These are phyloP conservation scores for Chaetomium fimeti DNA, from an alignment of 495 filamentous ascomycete species.

Conservation along the genomic window DNA sequence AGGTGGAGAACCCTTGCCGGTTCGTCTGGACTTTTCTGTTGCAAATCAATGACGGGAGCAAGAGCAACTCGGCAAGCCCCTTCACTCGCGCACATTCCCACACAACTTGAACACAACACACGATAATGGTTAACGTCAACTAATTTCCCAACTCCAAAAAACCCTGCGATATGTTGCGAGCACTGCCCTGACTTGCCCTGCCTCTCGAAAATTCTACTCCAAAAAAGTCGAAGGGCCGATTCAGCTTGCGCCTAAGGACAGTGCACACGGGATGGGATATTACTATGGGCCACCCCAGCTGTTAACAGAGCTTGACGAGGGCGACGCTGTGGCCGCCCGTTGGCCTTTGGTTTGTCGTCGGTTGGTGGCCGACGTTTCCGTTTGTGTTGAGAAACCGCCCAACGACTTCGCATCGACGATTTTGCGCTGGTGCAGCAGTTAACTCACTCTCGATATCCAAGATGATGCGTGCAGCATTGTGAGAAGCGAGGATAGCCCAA, in stretches of 20 bases:
- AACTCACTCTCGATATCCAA: too few species aligned
- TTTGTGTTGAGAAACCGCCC: too few species aligned
- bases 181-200: background rate
- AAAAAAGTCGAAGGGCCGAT: conserved; percentile 20
- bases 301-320: conserved; percentile 13
- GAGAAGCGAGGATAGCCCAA: background rate
- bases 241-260: conserved; percentile 25
- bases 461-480: too few species aligned
- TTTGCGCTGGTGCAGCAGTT: too few species aligned
- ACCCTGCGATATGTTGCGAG: too few species aligned
- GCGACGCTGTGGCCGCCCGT: background rate
- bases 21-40: conserved; percentile 4
- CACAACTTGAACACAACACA: too few species aligned
- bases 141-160: too few species aligned
- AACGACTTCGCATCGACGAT: too few species aligned
- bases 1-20: background rate
- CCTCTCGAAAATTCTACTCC: conserved; percentile 9
- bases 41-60: background rate
- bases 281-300: conserved; percentile 25
- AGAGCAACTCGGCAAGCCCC: background rate
- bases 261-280: conserved; percentile 35
- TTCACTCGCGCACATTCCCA: too few species aligned
- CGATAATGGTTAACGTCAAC: too few species aligned
- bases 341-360: background rate
- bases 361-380: too few species aligned